Evolutionary conservation across 2,329 filamentous ascomycete genomes (phyloP), one percentile per base, ranked within the genome.

Genomic region (Pseudogymnoascus sp.): DNA sequence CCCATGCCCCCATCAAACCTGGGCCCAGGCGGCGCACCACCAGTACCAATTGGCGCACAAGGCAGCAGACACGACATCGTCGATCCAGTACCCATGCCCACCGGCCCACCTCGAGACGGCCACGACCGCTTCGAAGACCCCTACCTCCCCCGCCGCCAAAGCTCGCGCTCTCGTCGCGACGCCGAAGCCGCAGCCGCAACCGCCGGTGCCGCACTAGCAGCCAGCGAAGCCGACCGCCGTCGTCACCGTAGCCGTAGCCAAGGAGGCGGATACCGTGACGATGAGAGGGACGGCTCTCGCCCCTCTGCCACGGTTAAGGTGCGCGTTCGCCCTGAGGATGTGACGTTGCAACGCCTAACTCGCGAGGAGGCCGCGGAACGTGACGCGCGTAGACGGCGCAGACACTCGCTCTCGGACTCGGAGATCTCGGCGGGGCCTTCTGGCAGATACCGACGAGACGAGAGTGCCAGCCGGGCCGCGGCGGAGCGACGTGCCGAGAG

Each of bases 291-390:
- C 62, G 75, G 75, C 16, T 37, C 34, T 16, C 57, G 57, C 8
- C 37, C 31, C 8, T 77, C 79, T 34, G 77, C 81, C 2, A 78
- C 84, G 34, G 80, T 87, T 64, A 85, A 83, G 71, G 75, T 87
- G 63, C 83, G 82, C 69, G 77, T 86, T 57, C 81, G 86, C 67
- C 82, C 85, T 67, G 84, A 87, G 68, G 85, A 85, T 66, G 80
- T 88, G 64, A 88, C 85, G 12, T 75, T 88, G 45, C 80, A 85
- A 39, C 78, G 83, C 37, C 74, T 87, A 23, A 86, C 85, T 0
- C 84, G 86, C 26, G 81, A 85, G 66, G 85, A 88, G 71, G 78
- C 81, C 2, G 76, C 77, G 31, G 75, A 73, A 47, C 64, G 71
- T 63, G 71, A 70, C 57, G 63, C 73, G 3, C 72, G 76, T 11